phyloP scores from a whole-genome alignment of 306 rosid species.

The Vigna radiata region DNA sequence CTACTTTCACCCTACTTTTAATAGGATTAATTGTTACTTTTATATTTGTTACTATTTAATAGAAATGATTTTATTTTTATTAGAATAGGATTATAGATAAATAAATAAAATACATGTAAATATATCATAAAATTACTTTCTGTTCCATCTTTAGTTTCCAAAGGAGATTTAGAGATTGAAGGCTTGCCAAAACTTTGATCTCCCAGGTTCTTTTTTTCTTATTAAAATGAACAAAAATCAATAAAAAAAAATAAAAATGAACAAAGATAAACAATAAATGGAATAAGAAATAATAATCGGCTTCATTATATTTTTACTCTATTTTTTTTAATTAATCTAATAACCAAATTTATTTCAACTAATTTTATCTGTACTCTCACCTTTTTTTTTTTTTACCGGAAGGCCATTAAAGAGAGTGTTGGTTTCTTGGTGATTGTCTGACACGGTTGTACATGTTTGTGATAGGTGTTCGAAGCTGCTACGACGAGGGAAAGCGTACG shows the following conservation, averaged over 20 bases:
- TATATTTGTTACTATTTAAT: neutral
- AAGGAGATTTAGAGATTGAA: neutral
- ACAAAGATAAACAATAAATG: too few relatives aligned
- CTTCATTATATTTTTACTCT: too few relatives aligned
- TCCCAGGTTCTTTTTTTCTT: neutral
- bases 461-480: slow-evolving; percentile 15
- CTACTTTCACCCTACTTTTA: too few relatives aligned
- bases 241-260: too few relatives aligned
- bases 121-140: neutral
- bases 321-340: too few relatives aligned
- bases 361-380: too few relatives aligned
- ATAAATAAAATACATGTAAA: neutral
- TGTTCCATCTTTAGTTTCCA: neutral
- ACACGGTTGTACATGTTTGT: neutral
- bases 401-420: neutral
- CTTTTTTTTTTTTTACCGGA: too few relatives aligned
- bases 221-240: too few relatives aligned
- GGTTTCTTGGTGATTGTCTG: neutral
- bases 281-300: too few relatives aligned
- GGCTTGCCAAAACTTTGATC: neutral
- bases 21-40: neutral
- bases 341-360: too few relatives aligned
- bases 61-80: neutral
- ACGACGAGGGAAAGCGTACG: slow-evolving; percentile 15
- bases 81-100: neutral